Evolutionary conservation across 2,329 filamentous ascomycete species (phyloP), one percentile per base, ranked within the genome.

Genomic region (Hypoxylon rubiginosum): DNA sequence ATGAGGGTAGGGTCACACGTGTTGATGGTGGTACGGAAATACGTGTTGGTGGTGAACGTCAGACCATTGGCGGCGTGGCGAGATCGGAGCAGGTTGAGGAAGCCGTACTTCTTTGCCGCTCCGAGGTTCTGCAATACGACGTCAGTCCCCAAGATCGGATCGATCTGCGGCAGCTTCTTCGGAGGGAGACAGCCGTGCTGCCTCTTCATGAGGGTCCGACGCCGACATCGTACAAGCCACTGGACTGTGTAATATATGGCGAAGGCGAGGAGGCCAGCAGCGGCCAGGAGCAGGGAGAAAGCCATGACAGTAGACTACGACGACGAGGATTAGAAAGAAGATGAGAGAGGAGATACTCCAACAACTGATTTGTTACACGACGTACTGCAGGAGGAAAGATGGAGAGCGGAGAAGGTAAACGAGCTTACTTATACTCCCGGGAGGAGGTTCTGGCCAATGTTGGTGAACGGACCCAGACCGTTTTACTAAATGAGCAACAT

Each of bases 11-110:
- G 68, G 46, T 71, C 68, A 24, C 68, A 71, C 11, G 68, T 71
- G 58, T 71, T 71, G 63, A 71, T 69, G 48, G 68, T 71, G 11
- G 68, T 71, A 55, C 68, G 66, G 11, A 71, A 53, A 49, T 67
- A 71, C 19, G 66, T 71, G 58, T 69, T 71, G 36, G 68, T 69
- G 55, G 68, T 69, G 62, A 71, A 71, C 21, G 68, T 71, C 49
- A 71, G 66, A 13, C 68, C 68, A 46, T 71, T 64, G 51, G 61
- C 49, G 45, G 64, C 66, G 32, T 71, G 68, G 28, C 68, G 68
- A 50, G 64, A 63, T 43, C 55, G 61, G 52, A 71, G 66, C 10
- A 71, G 68, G 39, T 64, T 53, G 49, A 71, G 68, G 64, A 71
- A 71, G 48, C 66, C 66, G 32, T 59, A 58, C 3, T 67, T 60